These are phyloP conservation scores for Leccinum glutinopallens DNA, from an alignment of 1,284 basidiomycete genomes.

Conservation along the genomic window DNA sequence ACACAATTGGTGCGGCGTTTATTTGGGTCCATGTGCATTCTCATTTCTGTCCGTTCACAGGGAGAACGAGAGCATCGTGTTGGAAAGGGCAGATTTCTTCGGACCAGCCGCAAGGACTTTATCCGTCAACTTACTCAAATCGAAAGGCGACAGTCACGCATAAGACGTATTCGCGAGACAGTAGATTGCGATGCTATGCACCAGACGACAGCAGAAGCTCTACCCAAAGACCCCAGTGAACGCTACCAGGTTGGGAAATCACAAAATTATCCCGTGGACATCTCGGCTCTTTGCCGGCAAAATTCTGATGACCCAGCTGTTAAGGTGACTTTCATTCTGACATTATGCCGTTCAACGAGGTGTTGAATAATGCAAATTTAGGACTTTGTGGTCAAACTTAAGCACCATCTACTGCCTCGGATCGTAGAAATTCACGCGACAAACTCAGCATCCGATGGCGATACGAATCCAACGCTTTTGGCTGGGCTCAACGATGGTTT, in stretches of 20 bases:
- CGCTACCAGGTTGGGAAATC: not conserved
- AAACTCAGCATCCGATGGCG: not conserved
- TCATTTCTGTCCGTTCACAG: not conserved
- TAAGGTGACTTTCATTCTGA: not conserved
- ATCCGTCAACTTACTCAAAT: not conserved
- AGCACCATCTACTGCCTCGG: not conserved
- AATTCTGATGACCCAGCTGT: not conserved
- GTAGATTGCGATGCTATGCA: not conserved
- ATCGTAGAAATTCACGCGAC: not conserved
- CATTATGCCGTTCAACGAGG: not conserved
- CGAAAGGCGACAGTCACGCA: not conserved
- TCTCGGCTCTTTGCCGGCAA: not conserved
- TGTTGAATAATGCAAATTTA: not conserved
- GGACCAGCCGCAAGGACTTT: not conserved
- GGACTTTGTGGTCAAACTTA: not conserved
- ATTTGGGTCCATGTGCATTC: not conserved
- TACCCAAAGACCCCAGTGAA: not conserved
- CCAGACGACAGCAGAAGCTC: not conserved
- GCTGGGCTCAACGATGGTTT: not conserved
- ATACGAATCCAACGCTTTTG: not conserved
- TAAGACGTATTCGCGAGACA: not conserved
- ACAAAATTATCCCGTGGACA: not conserved
- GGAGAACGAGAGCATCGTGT: not conserved
- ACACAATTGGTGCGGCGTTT: not conserved
- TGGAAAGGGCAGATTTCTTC: not conserved